Evolutionary conservation across 2,329 filamentous ascomycete species (phyloP).

Genomic region (Fusarium drepaniforme): DNA sequence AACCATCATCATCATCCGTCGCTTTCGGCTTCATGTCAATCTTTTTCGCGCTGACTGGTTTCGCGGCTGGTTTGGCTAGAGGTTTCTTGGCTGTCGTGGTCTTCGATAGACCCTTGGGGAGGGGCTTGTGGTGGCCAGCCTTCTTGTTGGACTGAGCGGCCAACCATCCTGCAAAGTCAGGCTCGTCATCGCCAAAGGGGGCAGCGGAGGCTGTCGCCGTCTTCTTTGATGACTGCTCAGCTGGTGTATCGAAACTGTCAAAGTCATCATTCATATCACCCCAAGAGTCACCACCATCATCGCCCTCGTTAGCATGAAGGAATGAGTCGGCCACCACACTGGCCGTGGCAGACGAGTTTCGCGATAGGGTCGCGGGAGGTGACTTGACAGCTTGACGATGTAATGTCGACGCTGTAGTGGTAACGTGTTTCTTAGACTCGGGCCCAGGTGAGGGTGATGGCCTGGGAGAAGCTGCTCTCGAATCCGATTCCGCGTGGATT

Average conservation of each 20-base stretch:
- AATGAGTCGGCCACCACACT: slow-evolving; percentile 62
- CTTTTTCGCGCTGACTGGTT: slow-evolving; percentile 69
- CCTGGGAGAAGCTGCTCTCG: slow-evolving; percentile 56
- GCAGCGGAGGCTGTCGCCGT: slow-evolving; percentile 51
- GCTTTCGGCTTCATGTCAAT: slow-evolving; percentile 76
- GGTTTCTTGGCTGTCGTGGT: slow-evolving; percentile 58
- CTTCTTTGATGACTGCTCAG: slow-evolving; percentile 39
- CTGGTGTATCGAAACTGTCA: slow-evolving; percentile 55
- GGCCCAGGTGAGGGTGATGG: slow-evolving; percentile 55
- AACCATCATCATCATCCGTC: slow-evolving; percentile 69
- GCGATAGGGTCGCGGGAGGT: slow-evolving; percentile 59
- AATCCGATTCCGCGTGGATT: slow-evolving; percentile 73
- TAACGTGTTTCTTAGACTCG: slow-evolving; percentile 52
- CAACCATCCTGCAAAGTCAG: slow-evolving; percentile 96
- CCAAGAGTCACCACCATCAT: slow-evolving; percentile 81
- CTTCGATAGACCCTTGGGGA: slow-evolving; percentile 89
- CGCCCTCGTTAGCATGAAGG: slow-evolving; percentile 67
- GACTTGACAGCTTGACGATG: slow-evolving; percentile 72
- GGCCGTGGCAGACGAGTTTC: slow-evolving; percentile 60
- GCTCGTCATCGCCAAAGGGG: slow-evolving; percentile 87
- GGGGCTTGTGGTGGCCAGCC: slow-evolving; percentile 66
- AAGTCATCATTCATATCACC: slow-evolving; percentile 72
- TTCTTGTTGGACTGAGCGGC: slow-evolving; percentile 87
- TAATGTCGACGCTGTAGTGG: slow-evolving; percentile 68
- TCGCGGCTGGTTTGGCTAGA: slow-evolving; percentile 56